These are phyloP conservation scores for Pseudopediastrum boryanum DNA, from an alignment of 139 green algal species.

Conservation along the genomic window DNA sequence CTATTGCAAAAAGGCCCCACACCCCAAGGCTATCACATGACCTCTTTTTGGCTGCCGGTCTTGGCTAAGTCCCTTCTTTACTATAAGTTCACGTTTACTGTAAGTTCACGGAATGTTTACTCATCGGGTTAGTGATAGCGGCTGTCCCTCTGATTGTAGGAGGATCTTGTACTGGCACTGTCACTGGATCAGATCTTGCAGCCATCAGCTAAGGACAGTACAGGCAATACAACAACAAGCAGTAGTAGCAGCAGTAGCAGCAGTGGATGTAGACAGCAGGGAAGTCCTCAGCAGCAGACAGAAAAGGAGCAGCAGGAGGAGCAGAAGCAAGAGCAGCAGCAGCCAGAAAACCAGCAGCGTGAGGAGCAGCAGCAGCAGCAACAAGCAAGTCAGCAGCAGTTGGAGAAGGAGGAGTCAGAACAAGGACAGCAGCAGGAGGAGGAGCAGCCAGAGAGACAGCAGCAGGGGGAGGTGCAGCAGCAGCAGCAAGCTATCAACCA, in stretches of 20 bases:
- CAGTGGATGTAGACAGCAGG: not conserved
- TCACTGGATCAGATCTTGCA: no score
- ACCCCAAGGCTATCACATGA: no score
- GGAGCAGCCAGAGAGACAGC: constrained; percentile 2
- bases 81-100: no score
- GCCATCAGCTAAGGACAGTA: no score
- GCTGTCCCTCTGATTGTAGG: no score
- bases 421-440: constrained; percentile 6
- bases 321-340: constrained; percentile 29
- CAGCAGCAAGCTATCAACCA: not conserved
- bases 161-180: no score
- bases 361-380: not conserved
- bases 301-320: not conserved
- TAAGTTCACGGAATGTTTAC: no score
- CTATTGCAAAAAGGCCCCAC: no score
- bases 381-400: not conserved
- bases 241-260: not conserved
- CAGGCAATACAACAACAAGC: no score
- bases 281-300: not conserved
- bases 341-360: not conserved
- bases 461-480: constrained; percentile 8
- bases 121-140: no score
- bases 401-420: not conserved
- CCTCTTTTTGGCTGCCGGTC: no score
- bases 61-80: no score